These are phyloP conservation scores for Acacia concinna DNA, from an alignment of 331 rosid genomes.

Conservation along the genomic window DNA sequence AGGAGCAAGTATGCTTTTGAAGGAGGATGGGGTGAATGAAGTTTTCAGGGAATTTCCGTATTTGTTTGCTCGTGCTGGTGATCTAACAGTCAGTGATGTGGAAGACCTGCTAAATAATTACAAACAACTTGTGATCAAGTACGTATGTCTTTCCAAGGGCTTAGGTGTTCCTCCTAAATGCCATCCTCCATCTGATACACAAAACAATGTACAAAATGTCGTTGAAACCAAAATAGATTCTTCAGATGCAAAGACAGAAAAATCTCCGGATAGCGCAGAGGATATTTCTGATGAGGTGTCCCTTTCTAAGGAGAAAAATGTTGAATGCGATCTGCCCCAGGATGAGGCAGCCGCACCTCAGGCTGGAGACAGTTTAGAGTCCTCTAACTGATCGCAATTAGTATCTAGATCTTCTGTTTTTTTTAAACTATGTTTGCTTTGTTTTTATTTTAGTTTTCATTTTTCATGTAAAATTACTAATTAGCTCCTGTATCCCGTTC, in stretches of 20 bases:
- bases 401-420: constrained; percentile 14
- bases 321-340: constrained; percentile 47
- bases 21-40: constrained; percentile 66
- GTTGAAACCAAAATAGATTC: constrained; percentile 45
- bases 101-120: constrained; percentile 82
- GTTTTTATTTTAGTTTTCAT: constrained; percentile 15
- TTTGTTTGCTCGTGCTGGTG: constrained; percentile 74
- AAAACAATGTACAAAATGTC: constrained; percentile 40
- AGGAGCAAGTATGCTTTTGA: constrained; percentile 73
- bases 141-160: constrained; percentile 79
- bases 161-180: constrained; percentile 53
- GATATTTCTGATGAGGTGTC: constrained; percentile 41
- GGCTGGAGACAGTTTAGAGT: constrained; percentile 35
- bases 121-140: constrained; percentile 83
- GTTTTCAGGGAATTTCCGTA: constrained; percentile 73
- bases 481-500: constrained; percentile 21
- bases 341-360: constrained; percentile 49
- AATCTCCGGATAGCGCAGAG: constrained; percentile 28
- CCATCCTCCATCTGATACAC: constrained; percentile 40
- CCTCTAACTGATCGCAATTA: constrained; percentile 33
- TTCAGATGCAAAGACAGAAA: constrained; percentile 46
- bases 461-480: constrained; percentile 32
- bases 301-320: constrained; percentile 43
- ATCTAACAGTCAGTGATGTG: constrained; percentile 72
- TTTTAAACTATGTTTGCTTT: not conserved